Base-by-base conservation (phyloP, 306 rosid genomes). In the Begonia masoniana region DNA sequence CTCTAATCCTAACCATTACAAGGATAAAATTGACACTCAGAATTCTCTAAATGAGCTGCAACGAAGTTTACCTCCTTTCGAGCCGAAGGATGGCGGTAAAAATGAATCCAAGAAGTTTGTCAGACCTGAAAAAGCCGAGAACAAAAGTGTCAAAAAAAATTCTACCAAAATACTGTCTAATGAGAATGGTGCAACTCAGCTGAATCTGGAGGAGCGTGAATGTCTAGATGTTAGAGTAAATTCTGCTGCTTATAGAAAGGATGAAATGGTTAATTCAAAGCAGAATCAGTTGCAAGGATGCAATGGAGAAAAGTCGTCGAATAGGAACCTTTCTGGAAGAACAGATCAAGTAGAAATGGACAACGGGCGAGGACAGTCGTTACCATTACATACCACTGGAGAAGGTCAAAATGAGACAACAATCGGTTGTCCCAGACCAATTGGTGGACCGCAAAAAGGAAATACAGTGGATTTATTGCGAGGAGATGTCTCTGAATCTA, bases 401-500 rank as follows among this genome's bases (percentile, higher is more conserved):
- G 95, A 83, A 52, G 46, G 57, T 63, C 88, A 68, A 58, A 66
- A 43, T 73, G 92, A 77, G 62, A 58, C 66, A 45, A 52, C 42
- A 65, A 75, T 81, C 15, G 10, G 2, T 73, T 74, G 71, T 55
- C 87, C 94, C 42, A 69, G 50, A 13, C 31, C 49, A 12, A 45
- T 66, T 68, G 83, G 89, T 54, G 59, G 62, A 52, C 15, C n/a
- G n/a, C 81, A 62, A 45, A 85, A 68, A 66, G 93, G 76, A 71
- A 76, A 63, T 71, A 80, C 78, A 24, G 67, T 53, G 19, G 76
- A 73, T 50, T 41, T 64, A 56, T 51, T 39, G 62, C 82, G 64
- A 58, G 72, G 54, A 70, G 84, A 77, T 62, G 78, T 74, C n/a
- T 62, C 80, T 59, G 82, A 82, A 66, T 77, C 62, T 26, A 81